Evolutionary conservation across 2,329 filamentous ascomycete genomes (phyloP).

Genomic region (Cryphonectria carpinicola): DNA sequence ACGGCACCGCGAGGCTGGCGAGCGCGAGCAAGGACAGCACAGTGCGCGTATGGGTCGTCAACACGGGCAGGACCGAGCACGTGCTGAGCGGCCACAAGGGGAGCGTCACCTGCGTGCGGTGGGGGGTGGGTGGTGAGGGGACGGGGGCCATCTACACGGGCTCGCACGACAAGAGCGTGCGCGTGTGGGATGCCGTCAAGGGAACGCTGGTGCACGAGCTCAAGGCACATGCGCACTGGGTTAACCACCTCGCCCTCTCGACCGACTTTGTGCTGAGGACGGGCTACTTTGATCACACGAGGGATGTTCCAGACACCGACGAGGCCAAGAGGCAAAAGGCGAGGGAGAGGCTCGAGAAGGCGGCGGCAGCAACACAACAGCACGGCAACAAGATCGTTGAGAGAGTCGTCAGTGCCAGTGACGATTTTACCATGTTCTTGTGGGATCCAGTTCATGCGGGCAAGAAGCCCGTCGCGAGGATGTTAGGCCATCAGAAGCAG

Average conservation of each 20-base stretch:
- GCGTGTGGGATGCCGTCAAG: slow-evolving; percentile 82
- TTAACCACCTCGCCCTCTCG: slow-evolving; percentile 92
- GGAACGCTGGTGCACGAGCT: slow-evolving; percentile 82
- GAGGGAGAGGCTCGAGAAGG: slow-evolving; percentile 81
- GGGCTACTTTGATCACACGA: slow-evolving; percentile 82
- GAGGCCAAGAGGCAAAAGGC: slow-evolving; percentile 77
- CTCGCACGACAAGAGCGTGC: slow-evolving; percentile 90
- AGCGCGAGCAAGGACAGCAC: slow-evolving; percentile 90
- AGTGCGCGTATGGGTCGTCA: slow-evolving; percentile 83
- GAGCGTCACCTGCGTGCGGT: slow-evolving; percentile 86
- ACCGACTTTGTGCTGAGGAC: slow-evolving; percentile 90
- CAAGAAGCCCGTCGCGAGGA: slow-evolving; percentile 82
- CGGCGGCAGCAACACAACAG: slow-evolving; percentile 52
- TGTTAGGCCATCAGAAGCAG: slow-evolving; percentile 94
- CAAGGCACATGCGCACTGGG: slow-evolving; percentile 85
- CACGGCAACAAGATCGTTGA: slow-evolving; percentile 79
- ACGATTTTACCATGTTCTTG: slow-evolving; percentile 95
- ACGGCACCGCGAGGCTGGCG: slow-evolving; percentile 77
- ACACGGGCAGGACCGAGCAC: slow-evolving; percentile 77
- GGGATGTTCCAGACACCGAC: slow-evolving; percentile 65
- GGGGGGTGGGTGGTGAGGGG: slow-evolving; percentile 68
- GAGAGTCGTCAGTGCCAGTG: slow-evolving; percentile 84
- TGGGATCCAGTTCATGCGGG: slow-evolving; percentile 80
- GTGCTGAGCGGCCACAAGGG: slow-evolving; percentile 88
- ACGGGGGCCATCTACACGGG: slow-evolving; percentile 80